A percentile compares a stretch with the other conserved stretches of the same genome.
Conservation (phyloP, 352 stramenopile genomes). For the Phytophthora niederhauseri region DNA sequence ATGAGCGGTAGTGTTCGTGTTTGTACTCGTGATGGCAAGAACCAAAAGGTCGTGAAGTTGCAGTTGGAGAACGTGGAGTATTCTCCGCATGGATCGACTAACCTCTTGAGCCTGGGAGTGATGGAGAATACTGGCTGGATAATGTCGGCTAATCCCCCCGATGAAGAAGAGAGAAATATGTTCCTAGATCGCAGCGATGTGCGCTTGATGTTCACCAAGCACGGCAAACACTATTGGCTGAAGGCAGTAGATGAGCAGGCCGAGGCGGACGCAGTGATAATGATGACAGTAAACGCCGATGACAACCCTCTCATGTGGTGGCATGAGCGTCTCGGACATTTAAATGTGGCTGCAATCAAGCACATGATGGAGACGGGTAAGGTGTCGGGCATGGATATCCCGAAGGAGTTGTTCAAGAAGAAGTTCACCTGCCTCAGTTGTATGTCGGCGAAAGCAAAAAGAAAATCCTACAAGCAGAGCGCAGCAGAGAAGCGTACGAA, state of each 20-base stretch:
- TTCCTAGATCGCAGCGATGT: not conserved
- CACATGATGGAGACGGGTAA: not conserved
- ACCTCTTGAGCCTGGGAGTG: not conserved
- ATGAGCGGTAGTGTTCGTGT: not conserved
- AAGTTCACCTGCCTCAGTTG: not conserved
- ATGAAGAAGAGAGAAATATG: not conserved
- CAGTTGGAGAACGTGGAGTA: not conserved
- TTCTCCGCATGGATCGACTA: not conserved
- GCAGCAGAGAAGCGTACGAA: not conserved
- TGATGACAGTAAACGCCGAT: not conserved
- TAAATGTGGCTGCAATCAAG: not conserved
- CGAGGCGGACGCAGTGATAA: not conserved
- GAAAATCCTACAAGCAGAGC: not conserved
- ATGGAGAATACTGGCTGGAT: not conserved
- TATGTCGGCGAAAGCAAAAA: not conserved
- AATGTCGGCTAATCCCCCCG: not conserved
- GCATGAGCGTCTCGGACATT: not conserved
- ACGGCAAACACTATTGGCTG: not conserved
- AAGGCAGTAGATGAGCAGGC: not conserved
- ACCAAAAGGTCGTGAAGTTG: not conserved
- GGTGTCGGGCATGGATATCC: not conserved
- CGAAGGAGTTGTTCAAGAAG: not conserved
- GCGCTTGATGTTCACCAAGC: not conserved
- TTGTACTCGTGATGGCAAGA: not conserved
- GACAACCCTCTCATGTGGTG: not conserved